Percentiles rank a stretch among this genome's conserved stretches.
Conservation (phyloP, 495 filamentous ascomycete genomes). For the Penicillium herquei region DNA sequence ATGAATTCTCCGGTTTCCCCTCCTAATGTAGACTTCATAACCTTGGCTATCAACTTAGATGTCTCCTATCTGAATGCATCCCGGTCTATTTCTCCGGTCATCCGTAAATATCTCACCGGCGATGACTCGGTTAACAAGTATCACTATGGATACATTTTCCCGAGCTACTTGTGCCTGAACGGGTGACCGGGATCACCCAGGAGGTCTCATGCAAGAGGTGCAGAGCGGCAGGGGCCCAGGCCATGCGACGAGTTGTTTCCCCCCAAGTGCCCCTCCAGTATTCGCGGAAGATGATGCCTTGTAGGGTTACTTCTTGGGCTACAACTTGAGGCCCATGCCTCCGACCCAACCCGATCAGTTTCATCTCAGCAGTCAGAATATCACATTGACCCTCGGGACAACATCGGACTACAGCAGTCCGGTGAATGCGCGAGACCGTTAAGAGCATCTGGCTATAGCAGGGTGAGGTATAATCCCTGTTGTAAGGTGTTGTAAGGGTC, state of each 20-base stretch:
- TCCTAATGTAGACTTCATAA: no score
- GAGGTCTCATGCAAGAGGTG: constrained; percentile 1
- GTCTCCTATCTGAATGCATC: no score
- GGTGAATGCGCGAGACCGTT: constrained; percentile 1
- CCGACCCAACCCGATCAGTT: constrained; percentile 1
- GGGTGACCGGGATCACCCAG: neutral
- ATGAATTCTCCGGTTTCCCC: no score
- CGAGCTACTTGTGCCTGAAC: constrained; percentile 3
- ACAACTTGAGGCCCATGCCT: neutral
- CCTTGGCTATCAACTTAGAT: no score
- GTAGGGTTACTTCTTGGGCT: no score
- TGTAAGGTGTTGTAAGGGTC: neutral
- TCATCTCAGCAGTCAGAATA: neutral
- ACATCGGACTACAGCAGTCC: constrained; percentile 1
- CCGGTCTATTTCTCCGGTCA: no score
- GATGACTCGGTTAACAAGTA: no score
- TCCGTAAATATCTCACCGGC: no score
- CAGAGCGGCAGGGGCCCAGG: neutral
- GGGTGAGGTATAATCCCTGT: constrained; percentile 11
- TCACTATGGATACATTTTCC: neutral
- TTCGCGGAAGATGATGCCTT: neutral
- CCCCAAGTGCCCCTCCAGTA: neutral
- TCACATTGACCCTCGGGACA: constrained; percentile 1
- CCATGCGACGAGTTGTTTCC: neutral
- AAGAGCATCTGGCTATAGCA: constrained; percentile 3